These are phyloP conservation scores for Aspergillus vadensis DNA, from an alignment of 2,329 filamentous ascomycete genomes.

Conservation along the genomic window DNA sequence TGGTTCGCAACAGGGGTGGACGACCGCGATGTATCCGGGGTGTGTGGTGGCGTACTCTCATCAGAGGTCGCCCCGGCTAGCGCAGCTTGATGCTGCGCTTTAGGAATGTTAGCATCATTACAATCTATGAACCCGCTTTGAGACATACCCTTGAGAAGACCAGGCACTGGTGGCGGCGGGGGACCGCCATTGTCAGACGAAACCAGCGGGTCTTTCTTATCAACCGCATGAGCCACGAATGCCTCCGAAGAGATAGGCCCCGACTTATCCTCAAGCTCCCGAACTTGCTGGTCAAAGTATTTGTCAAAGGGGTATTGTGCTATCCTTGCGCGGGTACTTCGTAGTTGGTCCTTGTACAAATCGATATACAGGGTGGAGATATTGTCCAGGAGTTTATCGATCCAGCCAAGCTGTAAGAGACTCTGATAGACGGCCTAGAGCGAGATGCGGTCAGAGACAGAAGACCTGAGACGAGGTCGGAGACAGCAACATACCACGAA, in stretches of 20 bases:
- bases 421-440: slow-evolving; percentile 91
- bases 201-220: slow-evolving; percentile 50
- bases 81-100: slow-evolving; percentile 50
- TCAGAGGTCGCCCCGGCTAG: slow-evolving; percentile 54
- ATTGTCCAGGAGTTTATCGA: slow-evolving; percentile 94
- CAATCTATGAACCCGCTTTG: neutral
- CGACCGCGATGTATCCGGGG: slow-evolving; percentile 77
- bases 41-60: slow-evolving; percentile 69
- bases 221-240: slow-evolving; percentile 41
- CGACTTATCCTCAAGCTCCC: slow-evolving; percentile 62
- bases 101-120: slow-evolving; percentile 25
- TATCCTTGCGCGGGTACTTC: slow-evolving; percentile 74
- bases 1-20: slow-evolving; percentile 69
- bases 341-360: slow-evolving; percentile 85
- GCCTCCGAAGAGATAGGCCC: slow-evolving; percentile 51
- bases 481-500: slow-evolving; percentile 71
- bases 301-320: slow-evolving; percentile 84
- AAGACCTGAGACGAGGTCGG: slow-evolving; percentile 7
- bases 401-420: slow-evolving; percentile 91
- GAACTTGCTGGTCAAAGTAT: slow-evolving; percentile 92
- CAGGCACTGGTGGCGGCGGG: slow-evolving; percentile 55
- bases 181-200: slow-evolving; percentile 54
- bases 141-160: slow-evolving; percentile 51
- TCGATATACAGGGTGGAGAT: slow-evolving; percentile 89
- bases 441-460: slow-evolving; percentile 20